Conservation (phyloP, 306 rosid species). For the Medicago arabica region DNA sequence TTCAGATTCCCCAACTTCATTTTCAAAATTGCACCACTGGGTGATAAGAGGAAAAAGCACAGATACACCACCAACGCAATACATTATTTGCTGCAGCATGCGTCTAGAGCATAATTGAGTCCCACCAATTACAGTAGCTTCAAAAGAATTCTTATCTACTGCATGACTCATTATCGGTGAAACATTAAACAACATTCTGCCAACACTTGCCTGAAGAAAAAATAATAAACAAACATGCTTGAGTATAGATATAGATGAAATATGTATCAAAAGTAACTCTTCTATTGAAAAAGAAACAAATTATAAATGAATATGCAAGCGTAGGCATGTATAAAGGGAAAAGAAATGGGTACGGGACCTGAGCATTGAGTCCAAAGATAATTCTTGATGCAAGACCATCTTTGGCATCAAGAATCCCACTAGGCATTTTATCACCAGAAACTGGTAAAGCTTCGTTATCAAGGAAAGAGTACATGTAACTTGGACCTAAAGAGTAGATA, state of each 20-base stretch:
- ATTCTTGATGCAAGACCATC: conserved; percentile 91
- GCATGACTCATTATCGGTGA: conserved; percentile 70
- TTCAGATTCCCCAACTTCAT: conserved; percentile 57
- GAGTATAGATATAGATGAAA: conserved; percentile 19
- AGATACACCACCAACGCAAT: conserved; percentile 97
- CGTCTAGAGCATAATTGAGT: conserved; percentile 95
- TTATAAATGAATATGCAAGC: not conserved
- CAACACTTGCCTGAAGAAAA: conserved; percentile 83
- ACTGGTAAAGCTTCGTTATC: conserved; percentile 81
- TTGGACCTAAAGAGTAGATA: conserved; percentile 92
- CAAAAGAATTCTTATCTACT: conserved; percentile 73
- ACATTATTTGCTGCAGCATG: conserved; percentile 86
- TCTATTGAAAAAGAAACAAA: conserved; percentile 26
- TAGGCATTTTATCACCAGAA: conserved; percentile 68
- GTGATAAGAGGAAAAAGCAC: conserved; percentile 93
- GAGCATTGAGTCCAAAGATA: conserved; percentile 92
- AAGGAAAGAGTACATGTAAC: conserved; percentile 95
- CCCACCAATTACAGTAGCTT: conserved; percentile 84
- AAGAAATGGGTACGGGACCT: conserved; percentile 56
- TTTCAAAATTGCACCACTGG: conserved; percentile 69
- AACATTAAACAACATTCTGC: conserved; percentile 87
- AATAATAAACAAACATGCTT: conserved; percentile 36
- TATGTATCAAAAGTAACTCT: not conserved
- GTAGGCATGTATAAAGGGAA: not conserved
- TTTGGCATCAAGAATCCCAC: conserved; percentile 85